Evolutionary conservation across 2,329 filamentous ascomycete species (phyloP), one percentile per base, ranked within the genome.

Genomic region (Talaromyces sp.): DNA sequence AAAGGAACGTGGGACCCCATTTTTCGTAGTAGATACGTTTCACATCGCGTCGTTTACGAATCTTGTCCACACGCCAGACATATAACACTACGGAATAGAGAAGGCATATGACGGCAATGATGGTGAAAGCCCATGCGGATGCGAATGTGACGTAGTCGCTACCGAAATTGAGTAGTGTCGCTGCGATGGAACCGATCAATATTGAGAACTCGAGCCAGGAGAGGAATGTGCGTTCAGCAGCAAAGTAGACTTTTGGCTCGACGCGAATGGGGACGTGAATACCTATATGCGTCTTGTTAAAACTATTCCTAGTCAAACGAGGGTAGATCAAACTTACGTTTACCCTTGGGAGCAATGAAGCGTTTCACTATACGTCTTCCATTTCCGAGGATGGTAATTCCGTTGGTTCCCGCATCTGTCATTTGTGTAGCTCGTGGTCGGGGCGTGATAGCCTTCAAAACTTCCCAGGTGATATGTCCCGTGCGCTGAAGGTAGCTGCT

Each of bases 131-230:
- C 69, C 86, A 88, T 0, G 91, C 82, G 0, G 89, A 84, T 46
- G 84, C 78, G 62, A 95, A 85, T 5, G 87, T 85, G 19, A 85
- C 73, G 45, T 74, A 73, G 67, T 83, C 76, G 22, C 72, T 69
- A 65, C 89, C 84, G 71, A 97, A 91, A 78, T 96, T 92, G 64
- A 96, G 82, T 46, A 96, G 78, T 0, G 89, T 89, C 7, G 89
- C 87, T 11, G 91, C 90, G 66, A 96, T 93, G 28, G 89, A 88
- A 66, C 90, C 91, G 56, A 99, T 86, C 70, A 97, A 92, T 69
- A 97, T 96, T 52, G 89, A 93, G 75, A 96, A 97, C 74, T 99
- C 93, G 67, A 99, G 88, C 91, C 94, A 99, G 62, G 91, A 89
- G 58, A 99, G 82, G 76, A 97, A 99, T 0, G 94, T 99, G 63